Conservation (phyloP, 179 eudicot species). For the Silene vulgaris region DNA sequence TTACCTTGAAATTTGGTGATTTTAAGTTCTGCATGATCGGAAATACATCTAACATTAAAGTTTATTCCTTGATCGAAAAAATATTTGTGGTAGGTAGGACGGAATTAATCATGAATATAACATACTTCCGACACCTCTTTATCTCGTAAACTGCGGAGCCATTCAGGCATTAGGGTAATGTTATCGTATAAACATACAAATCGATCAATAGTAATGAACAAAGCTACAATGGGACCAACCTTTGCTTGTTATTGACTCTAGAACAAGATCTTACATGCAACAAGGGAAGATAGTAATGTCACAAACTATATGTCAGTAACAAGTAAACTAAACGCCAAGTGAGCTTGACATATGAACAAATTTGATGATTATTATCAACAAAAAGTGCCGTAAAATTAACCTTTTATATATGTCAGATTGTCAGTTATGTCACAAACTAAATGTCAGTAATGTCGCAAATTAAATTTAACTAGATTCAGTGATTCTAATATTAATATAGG, state of each 20-base stretch:
- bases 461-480: too few relatives aligned
- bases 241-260: neutral
- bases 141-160: too few relatives aligned
- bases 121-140: too few relatives aligned
- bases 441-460: too few relatives aligned
- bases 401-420: too few relatives aligned
- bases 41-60: neutral
- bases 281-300: neutral
- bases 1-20: conserved; percentile 60
- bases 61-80: neutral
- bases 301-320: too few relatives aligned
- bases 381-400: neutral
- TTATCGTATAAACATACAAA: too few relatives aligned
- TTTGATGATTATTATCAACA: neutral
- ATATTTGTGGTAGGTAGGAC: neutral
- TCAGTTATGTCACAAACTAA: too few relatives aligned
- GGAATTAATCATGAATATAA: neutral
- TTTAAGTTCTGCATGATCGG: conserved; percentile 35
- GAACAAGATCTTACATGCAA: neutral
- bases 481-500: too few relatives aligned
- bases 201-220: too few relatives aligned
- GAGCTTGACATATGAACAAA: conserved; percentile 1
- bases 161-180: too few relatives aligned
- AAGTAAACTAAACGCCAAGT: neutral
- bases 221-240: too few relatives aligned